These are phyloP conservation scores for Heliosperma pusillum DNA, from an alignment of 148 eudicot species.

Conservation along the genomic window DNA sequence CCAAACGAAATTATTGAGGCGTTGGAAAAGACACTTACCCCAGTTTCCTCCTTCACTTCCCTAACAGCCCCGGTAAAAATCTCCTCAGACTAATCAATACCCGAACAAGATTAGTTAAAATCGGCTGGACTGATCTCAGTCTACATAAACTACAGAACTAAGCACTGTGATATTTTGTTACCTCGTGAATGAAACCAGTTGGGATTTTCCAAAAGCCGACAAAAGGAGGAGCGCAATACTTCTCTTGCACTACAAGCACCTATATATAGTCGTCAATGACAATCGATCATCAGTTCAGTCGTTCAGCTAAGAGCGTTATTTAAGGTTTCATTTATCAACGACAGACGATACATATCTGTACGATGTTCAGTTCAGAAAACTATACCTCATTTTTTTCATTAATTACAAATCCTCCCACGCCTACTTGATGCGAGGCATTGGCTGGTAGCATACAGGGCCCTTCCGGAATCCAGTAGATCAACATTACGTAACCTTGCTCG, in stretches of 20 bases:
- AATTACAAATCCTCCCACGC: slow-evolving; percentile 76
- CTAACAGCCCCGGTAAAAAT: slow-evolving; percentile 79
- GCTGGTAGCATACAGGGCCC: slow-evolving; percentile 75
- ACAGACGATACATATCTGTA: slow-evolving; percentile 10
- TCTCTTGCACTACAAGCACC: slow-evolving; percentile 94
- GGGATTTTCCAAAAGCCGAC: slow-evolving; percentile 84
- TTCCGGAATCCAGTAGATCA: slow-evolving; percentile 86
- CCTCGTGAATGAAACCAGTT: slow-evolving; percentile 85
- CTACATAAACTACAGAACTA: neutral
- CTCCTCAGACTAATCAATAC: slow-evolving; percentile 64
- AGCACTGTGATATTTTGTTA: slow-evolving; percentile 2
- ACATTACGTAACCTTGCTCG: slow-evolving; percentile 68
- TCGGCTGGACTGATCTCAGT: neutral
- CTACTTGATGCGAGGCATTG: slow-evolving; percentile 90
- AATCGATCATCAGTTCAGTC: neutral
- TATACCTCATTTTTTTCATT: slow-evolving; percentile 64
- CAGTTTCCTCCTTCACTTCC: slow-evolving; percentile 95
- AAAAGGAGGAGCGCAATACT: slow-evolving; percentile 49
- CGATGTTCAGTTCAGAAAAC: neutral
- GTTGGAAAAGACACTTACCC: slow-evolving; percentile 37
- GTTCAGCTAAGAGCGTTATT: neutral
- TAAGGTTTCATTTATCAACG: neutral
- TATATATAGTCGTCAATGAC: slow-evolving; percentile 11
- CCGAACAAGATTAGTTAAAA: slow-evolving; percentile 11
- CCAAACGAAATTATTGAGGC: neutral